A percentile compares a stretch with the other conserved stretches of the same genome.
Conservation (phyloP, 2,329 filamentous ascomycete genomes). For the Sporothrix brunneoviolacea region DNA sequence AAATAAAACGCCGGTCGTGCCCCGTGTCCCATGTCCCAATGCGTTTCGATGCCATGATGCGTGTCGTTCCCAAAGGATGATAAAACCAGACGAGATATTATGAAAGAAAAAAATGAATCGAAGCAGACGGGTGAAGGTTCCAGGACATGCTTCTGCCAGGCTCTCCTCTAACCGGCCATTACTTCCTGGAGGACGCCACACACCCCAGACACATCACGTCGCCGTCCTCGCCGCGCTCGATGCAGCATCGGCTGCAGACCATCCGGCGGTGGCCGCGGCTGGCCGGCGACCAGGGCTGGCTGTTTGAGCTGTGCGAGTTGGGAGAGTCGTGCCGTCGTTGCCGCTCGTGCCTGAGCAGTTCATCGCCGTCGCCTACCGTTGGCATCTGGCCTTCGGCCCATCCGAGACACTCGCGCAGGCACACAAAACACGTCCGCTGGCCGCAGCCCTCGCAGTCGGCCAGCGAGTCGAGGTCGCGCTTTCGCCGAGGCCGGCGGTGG, state of each 20-base stretch:
- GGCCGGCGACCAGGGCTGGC: slow-evolving; percentile 28
- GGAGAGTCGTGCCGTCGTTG: too few species aligned
- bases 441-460: slow-evolving; percentile 57
- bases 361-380: not conserved
- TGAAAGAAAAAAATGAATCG: not conserved
- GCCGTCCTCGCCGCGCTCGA: slow-evolving; percentile 57
- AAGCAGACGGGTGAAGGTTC: not conserved
- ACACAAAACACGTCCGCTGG: slow-evolving; percentile 61
- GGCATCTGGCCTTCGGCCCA: slow-evolving; percentile 25
- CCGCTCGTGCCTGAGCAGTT: too few species aligned
- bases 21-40: too few species aligned
- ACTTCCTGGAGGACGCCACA: slow-evolving; percentile 29
- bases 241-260: slow-evolving; percentile 62
- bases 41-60: not conserved
- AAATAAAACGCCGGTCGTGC: not conserved
- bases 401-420: slow-evolving; percentile 56
- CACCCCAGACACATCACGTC: slow-evolving; percentile 63
- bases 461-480: slow-evolving; percentile 59
- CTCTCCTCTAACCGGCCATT: not conserved
- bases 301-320: slow-evolving; percentile 1
- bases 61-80: too few species aligned
- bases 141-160: too few species aligned
- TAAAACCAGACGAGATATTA: too few species aligned
- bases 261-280: slow-evolving; percentile 41
- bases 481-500: slow-evolving; percentile 57